Evolutionary conservation across 1,284 basidiomycete genomes (phyloP).

Genomic region (Exobasidium rhododendri): DNA sequence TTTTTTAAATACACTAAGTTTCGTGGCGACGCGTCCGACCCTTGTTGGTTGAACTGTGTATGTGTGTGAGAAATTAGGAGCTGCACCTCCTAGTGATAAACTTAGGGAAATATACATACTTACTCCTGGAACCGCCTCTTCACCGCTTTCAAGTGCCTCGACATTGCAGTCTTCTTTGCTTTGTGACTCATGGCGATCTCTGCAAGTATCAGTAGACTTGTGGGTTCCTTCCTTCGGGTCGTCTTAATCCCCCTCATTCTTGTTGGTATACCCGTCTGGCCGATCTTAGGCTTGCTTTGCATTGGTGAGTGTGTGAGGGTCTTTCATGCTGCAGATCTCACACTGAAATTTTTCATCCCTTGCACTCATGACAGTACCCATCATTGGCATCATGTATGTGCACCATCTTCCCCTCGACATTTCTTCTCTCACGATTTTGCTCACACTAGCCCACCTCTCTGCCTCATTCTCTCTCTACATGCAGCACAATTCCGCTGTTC

Average conservation of each 20-base stretch:
- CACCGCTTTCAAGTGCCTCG: too few relatives aligned
- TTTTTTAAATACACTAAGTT: too few relatives aligned
- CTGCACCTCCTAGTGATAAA: too few relatives aligned
- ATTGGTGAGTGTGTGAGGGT: slow-evolving; percentile 9
- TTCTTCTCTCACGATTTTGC: not conserved
- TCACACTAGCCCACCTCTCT: not conserved
- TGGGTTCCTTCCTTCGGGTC: slow-evolving; percentile 10
- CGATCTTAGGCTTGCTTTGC: slow-evolving; percentile 35
- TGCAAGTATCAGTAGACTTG: slow-evolving; percentile 7
- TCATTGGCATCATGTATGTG: slow-evolving; percentile 36
- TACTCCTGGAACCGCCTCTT: too few relatives aligned
- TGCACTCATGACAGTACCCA: slow-evolving; percentile 29
- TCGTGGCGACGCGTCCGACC: too few relatives aligned
- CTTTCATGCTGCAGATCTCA: slow-evolving; percentile 15
- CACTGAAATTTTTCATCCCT: not conserved
- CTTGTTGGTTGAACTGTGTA: too few relatives aligned
- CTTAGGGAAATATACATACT: too few relatives aligned
- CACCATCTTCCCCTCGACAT: not conserved
- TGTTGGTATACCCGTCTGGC: slow-evolving; percentile 41
- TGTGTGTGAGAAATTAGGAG: too few relatives aligned
- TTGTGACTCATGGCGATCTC: not conserved
- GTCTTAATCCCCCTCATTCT: slow-evolving; percentile 33
- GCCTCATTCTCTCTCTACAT: not conserved
- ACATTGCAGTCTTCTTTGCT: not conserved
- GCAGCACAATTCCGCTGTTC: slow-evolving; percentile 46